phyloP scores from a whole-genome alignment of 1,284 basidiomycete genomes.

The Puccinia coronata region DNA sequence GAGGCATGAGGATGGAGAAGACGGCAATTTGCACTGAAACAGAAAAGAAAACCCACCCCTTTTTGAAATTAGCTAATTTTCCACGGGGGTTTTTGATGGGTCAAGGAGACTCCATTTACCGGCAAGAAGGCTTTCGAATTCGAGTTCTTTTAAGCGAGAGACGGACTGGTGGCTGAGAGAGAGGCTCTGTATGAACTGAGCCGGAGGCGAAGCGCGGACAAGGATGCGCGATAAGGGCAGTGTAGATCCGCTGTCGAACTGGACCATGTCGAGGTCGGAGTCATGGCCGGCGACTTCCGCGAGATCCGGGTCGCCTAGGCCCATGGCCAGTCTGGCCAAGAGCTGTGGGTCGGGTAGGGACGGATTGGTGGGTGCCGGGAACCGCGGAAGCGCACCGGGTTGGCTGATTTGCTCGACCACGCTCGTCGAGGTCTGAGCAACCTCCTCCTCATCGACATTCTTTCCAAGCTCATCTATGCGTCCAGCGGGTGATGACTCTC shows the following conservation, averaged over 20 bases:
- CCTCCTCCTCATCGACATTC: not conserved
- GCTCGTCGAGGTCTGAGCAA: not conserved
- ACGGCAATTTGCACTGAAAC: constrained; percentile 80
- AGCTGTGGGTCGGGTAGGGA: constrained; percentile 42
- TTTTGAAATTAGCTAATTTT: too few species aligned
- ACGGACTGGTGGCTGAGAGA: constrained; percentile 67
- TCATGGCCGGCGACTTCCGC: not conserved
- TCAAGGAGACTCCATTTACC: constrained; percentile 66
- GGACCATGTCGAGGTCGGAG: constrained; percentile 19
- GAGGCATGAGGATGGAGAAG: constrained; percentile 72
- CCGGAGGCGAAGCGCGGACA: constrained; percentile 71
- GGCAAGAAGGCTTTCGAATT: constrained; percentile 79
- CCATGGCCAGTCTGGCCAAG: constrained; percentile 48
- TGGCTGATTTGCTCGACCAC: constrained; percentile 18
- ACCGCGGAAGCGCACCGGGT: constrained; percentile 41
- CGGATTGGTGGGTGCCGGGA: constrained; percentile 41
- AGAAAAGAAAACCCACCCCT: constrained; percentile 41
- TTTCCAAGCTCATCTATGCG: not conserved
- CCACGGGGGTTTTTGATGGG: too few species aligned
- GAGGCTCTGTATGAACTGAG: constrained; percentile 69
- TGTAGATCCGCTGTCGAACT: constrained; percentile 49
- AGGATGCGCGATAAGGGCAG: constrained; percentile 62
- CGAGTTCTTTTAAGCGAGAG: constrained; percentile 70
- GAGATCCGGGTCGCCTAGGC: constrained; percentile 13
- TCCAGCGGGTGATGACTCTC: not conserved